These are phyloP conservation scores for Hypoxylon fuscum DNA, from an alignment of 495 filamentous ascomycete genomes.

Conservation along the genomic window DNA sequence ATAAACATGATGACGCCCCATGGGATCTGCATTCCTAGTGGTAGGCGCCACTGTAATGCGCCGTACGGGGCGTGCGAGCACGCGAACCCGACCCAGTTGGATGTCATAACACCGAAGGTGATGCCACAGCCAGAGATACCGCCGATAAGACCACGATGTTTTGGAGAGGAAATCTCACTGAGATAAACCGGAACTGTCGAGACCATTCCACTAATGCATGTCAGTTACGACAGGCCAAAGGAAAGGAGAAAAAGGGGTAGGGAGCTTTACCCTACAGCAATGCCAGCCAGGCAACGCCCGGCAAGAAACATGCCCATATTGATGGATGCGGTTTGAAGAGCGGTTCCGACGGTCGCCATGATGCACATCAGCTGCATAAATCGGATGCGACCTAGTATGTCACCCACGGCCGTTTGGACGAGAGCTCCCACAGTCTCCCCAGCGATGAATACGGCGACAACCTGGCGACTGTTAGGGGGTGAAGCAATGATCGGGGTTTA, in stretches of 20 bases:
- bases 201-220: conserved; percentile 66
- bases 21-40: conserved; percentile 66
- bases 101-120: conserved; percentile 65
- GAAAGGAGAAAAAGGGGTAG: no score
- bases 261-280: no score
- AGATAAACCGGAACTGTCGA: conserved; percentile 68
- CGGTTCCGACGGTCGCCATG: conserved; percentile 64
- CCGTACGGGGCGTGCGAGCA: conserved; percentile 66
- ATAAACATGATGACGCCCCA: conserved; percentile 68
- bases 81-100: conserved; percentile 67
- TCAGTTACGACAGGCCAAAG: no score
- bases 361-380: conserved; percentile 68
- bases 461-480: no score
- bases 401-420: conserved; percentile 62
- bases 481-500: no score
- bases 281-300: conserved; percentile 63
- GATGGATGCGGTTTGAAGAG: conserved; percentile 64
- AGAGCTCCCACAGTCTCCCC: conserved; percentile 66
- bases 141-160: conserved; percentile 64
- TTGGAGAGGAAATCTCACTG: conserved; percentile 64
- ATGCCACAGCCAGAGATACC: conserved; percentile 69
- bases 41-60: conserved; percentile 64
- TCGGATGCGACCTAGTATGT: conserved; percentile 64
- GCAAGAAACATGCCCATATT: conserved; percentile 70
- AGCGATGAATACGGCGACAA: conserved; percentile 68